Conservation (phyloP, 495 filamentous ascomycete species). For the Bathelium albidoporum region DNA sequence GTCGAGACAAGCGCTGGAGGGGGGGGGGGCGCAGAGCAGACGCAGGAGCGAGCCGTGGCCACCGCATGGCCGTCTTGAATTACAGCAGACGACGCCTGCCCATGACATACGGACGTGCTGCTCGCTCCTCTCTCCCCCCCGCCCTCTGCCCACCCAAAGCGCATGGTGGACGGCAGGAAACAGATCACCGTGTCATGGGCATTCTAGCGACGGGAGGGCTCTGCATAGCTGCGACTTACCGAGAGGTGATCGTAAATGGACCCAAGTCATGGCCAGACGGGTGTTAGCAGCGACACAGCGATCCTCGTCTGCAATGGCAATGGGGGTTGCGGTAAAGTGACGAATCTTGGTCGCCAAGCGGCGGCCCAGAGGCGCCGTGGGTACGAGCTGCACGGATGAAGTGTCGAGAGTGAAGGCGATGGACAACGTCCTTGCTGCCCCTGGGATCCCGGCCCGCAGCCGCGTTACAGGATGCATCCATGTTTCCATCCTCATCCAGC, state of each 20-base stretch:
- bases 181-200: not conserved
- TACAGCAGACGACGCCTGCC: not conserved
- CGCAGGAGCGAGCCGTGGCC: not conserved
- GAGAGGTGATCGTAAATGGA: not conserved
- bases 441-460: slow-evolving; percentile 2
- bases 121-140: too few relatives aligned
- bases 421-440: not conserved
- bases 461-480: not conserved
- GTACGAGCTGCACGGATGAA: slow-evolving; percentile 5
- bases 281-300: not conserved
- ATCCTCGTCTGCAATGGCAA: not conserved
- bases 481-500: not conserved
- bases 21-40: not conserved
- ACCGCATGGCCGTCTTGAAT: not conserved
- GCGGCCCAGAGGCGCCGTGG: not conserved
- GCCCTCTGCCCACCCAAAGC: too few relatives aligned
- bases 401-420: not conserved
- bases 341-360: not conserved
- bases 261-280: not conserved
- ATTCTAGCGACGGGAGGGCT: not conserved
- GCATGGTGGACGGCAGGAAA: not conserved
- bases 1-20: not conserved
- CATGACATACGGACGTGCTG: not conserved
- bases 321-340: not conserved
- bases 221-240: not conserved